Conservation (phyloP, 176 grass and related monocot species). For the Juncus inflexus region DNA sequence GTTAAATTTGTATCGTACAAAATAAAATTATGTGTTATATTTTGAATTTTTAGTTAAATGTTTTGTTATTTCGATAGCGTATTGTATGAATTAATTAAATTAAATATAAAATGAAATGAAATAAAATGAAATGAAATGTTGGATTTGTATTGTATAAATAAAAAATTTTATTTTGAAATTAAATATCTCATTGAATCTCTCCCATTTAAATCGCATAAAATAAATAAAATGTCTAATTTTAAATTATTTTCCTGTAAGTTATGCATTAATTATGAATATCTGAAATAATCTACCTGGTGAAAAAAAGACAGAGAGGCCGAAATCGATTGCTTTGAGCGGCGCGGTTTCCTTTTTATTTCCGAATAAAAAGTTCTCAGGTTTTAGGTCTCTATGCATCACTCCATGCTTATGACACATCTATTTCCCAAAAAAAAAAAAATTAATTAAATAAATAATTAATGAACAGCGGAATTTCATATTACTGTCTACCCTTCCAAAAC, state of each 20-base stretch:
- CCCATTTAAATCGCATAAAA: not conserved
- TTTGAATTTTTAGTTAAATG: too few species aligned
- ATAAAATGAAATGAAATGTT: too few species aligned
- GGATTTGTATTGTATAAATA: too few species aligned
- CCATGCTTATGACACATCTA: constrained; percentile 89
- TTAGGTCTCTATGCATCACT: constrained; percentile 87
- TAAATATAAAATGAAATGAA: too few species aligned
- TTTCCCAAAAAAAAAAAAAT: constrained; percentile 15
- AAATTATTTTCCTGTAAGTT: too few species aligned
- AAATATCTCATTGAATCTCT: not conserved
- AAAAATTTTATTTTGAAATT: too few species aligned
- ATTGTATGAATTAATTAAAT: too few species aligned
- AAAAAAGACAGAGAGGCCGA: constrained; percentile 85
- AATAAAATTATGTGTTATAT: too few species aligned
- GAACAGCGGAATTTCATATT: not conserved
- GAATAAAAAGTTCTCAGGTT: constrained; percentile 95
- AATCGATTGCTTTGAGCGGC: constrained; percentile 77
- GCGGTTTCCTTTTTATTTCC: constrained; percentile 82
- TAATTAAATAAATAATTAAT: too few species aligned
- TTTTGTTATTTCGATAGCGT: too few species aligned
- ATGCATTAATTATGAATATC: not conserved
- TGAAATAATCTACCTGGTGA: constrained; percentile 47
- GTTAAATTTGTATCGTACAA: too few species aligned
- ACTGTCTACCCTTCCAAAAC: not conserved
- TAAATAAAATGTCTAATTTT: constrained; percentile 7